Percentiles rank a stretch among this genome's conserved stretches.
Evolutionary conservation across 2,329 filamentous ascomycete genomes (phyloP).

Genomic region (Ophiostoma australiae): DNA sequence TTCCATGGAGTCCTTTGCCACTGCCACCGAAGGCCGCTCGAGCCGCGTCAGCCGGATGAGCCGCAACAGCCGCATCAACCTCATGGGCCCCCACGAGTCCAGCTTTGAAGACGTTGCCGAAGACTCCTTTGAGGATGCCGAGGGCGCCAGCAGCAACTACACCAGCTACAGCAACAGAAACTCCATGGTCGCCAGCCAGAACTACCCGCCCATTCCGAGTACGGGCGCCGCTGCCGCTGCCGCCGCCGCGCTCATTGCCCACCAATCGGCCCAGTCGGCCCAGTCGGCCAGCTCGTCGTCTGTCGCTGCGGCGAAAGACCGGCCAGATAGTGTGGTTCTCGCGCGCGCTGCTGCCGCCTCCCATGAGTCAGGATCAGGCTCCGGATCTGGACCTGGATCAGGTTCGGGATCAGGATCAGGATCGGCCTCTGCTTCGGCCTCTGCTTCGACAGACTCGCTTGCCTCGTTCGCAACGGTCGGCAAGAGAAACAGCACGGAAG

Average conservation of each 20-base stretch:
- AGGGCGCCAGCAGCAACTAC: conserved; percentile 15
- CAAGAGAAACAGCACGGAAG: conserved; percentile 26
- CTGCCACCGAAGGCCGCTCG: conserved; percentile 48
- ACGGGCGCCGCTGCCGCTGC: not conserved
- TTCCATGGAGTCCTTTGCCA: conserved; percentile 46
- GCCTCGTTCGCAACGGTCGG: not conserved
- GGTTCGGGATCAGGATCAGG: no score
- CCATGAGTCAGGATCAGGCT: not conserved
- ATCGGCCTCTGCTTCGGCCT: not conserved
- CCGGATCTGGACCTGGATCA: no score
- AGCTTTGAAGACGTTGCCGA: conserved; percentile 14
- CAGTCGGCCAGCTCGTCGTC: not conserved
- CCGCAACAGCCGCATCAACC: conserved; percentile 30
- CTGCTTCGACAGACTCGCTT: not conserved
- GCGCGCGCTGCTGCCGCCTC: not conserved
- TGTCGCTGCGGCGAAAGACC: conserved; percentile 6
- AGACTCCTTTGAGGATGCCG: conserved; percentile 13
- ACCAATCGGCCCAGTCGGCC: no score
- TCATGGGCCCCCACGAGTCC: conserved; percentile 2
- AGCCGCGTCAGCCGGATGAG: conserved; percentile 39
- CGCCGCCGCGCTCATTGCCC: not conserved
- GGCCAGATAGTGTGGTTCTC: conserved; percentile 4
- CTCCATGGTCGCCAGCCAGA: not conserved
- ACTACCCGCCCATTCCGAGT: conserved; percentile 2
- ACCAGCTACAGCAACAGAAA: conserved; percentile 12